Conservation (phyloP, 192 early-diverging fungal species). For the Entomortierella beljakovae region DNA sequence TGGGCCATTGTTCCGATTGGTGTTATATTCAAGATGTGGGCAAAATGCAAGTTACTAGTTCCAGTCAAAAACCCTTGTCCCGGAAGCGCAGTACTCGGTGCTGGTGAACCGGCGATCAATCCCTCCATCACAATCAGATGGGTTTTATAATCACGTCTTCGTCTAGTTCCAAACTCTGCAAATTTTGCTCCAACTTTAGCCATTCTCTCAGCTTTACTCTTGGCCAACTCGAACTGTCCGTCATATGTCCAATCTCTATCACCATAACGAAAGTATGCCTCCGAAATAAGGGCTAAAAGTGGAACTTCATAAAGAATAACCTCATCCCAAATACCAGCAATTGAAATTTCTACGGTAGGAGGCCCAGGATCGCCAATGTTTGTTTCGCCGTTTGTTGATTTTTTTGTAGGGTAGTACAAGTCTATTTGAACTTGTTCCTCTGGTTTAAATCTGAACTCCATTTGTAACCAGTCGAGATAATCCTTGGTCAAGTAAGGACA, state of each 20-base stretch:
- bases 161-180: constrained; percentile 83
- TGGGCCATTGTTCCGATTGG: constrained; percentile 71
- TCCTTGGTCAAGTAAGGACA: constrained; percentile 66
- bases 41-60: constrained; percentile 80
- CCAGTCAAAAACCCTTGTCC: constrained; percentile 65
- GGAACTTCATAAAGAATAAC: constrained; percentile 84
- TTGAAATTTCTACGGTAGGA: constrained; percentile 53
- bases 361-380: background rate
- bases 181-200: constrained; percentile 71
- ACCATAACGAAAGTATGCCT: constrained; percentile 74
- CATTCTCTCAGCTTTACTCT: constrained; percentile 62
- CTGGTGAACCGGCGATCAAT: constrained; percentile 39
- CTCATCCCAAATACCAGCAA: constrained; percentile 75
- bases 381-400: background rate
- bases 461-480: constrained; percentile 71
- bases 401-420: constrained; percentile 7
- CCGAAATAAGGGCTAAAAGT: constrained; percentile 74
- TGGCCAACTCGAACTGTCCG: constrained; percentile 66
- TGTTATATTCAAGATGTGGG: constrained; percentile 58
- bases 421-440: constrained; percentile 56
- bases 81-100: constrained; percentile 9
- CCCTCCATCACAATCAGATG: constrained; percentile 72
- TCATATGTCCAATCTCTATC: constrained; percentile 77
- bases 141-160: constrained; percentile 73
- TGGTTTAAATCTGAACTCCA: constrained; percentile 68